Base-by-base conservation (phyloP, 2,329 filamentous ascomycete genomes). In the Calonectria multiphialidica region DNA sequence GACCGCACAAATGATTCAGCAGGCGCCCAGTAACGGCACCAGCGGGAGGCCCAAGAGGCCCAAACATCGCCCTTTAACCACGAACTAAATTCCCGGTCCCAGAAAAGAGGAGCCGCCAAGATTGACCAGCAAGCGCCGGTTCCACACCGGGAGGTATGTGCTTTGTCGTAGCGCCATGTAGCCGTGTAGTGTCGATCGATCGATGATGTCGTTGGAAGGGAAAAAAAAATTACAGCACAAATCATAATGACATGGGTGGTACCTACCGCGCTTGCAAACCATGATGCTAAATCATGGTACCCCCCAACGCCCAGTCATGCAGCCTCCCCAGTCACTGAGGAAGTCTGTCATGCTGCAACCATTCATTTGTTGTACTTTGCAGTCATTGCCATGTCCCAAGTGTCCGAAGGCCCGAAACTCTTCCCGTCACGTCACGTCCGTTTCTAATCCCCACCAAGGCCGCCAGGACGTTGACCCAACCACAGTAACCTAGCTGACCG, bases 131-230 rank as follows among this genome's bases (percentile, higher is more conserved):
- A 67, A 59, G 30, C 40, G 28, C 65, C 25, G n/a, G 47, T n/a
- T 18, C 40, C 25, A 33, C 35, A 44, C 16, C 23, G 25, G 33
- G 57, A 62, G 57, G 57, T 44, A 44, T 62, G 57, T 62, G 57
- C 40, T n/a, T 61, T 12, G 35, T 62, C 37, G 57, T 44, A 62
- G 57, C 35, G 57, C 35, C 37, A 55, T 55, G 47, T 66, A 55
- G 35, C 45, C 25, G 63, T 45, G 45, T 44, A 57, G 40, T 62
- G 64, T 44, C 68, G 70, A 77, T 75, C 70, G 68, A 72, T 73
- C 64, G 72, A 76, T 75, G 69, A 68, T 53, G 55, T 67, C 66
- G 61, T 33, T 33, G 49, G 53, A 44, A 37, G 23, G 15, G 5
- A n/a, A 50, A 59, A 61, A 35, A 61, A 44, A 59, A 59, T 42